These are phyloP conservation scores for Thelonectria discophora DNA, from an alignment of 2,329 filamentous ascomycete genomes.

Conservation along the genomic window DNA sequence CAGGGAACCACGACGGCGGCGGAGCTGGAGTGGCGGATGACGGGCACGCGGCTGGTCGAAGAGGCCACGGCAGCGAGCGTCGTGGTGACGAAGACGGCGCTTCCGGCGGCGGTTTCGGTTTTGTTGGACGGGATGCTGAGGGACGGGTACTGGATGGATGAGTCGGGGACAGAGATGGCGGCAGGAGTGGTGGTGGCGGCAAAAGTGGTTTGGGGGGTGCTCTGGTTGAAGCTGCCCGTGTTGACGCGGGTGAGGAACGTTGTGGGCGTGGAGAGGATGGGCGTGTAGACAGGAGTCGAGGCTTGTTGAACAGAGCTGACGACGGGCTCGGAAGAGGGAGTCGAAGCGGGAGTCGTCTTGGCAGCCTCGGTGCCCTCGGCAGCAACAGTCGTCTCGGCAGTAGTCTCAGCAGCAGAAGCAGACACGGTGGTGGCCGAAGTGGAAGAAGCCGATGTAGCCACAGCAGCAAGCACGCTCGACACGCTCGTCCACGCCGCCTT, in stretches of 20 bases:
- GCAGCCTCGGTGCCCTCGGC: conserved; percentile 17
- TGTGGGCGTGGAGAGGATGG: conserved; percentile 10
- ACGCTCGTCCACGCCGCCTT: conserved; percentile 54
- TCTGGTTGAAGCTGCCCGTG: conserved; percentile 28
- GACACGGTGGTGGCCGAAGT: conserved; percentile 14
- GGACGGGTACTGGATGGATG: conserved; percentile 25
- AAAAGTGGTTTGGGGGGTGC: conserved; percentile 28
- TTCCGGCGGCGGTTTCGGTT: not conserved
- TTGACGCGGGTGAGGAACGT: conserved; percentile 21
- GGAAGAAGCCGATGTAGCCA: conserved; percentile 29
- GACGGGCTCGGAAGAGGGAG: not conserved
- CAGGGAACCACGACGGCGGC: conserved; percentile 31
- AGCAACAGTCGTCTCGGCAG: not conserved
- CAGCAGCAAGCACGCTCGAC: conserved; percentile 46
- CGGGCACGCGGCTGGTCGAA: conserved; percentile 25
- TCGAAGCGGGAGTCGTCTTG: not conserved
- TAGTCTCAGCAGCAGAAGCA: conserved; percentile 3
- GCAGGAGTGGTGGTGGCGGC: conserved; percentile 25
- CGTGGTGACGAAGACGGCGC: not conserved
- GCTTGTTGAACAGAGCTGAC: not conserved
- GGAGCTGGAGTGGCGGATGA: conserved; percentile 33
- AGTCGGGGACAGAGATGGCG: conserved; percentile 17
- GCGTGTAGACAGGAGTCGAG: conserved; percentile 19
- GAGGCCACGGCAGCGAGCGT: not conserved
- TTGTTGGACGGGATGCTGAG: conserved; percentile 30